Conservation (phyloP, 305 asterid species). For the Plantago lanceolata region DNA sequence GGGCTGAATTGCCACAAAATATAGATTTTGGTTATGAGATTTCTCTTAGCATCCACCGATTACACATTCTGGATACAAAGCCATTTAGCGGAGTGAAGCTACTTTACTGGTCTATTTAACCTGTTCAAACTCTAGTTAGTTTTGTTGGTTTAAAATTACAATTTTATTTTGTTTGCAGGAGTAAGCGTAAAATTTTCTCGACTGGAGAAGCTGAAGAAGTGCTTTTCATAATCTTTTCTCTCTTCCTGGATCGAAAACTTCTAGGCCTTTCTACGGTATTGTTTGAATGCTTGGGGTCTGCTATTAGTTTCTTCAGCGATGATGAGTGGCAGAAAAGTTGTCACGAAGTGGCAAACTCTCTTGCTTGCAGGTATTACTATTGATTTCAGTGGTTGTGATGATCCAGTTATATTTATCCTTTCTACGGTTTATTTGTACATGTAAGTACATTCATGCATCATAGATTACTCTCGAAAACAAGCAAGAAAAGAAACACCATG, state of each 20-base stretch:
- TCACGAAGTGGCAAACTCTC: slow-evolving; percentile 51
- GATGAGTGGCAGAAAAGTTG: slow-evolving; percentile 68
- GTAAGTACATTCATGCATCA: too few species aligned
- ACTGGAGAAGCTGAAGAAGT: slow-evolving; percentile 69
- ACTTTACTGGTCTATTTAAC: slow-evolving; percentile 2
- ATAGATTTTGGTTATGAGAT: neutral
- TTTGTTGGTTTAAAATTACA: slow-evolving; percentile 4
- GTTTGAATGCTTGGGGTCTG: slow-evolving; percentile 52
- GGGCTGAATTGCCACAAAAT: too few species aligned
- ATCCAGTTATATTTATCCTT: too few species aligned
- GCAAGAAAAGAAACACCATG: too few species aligned
- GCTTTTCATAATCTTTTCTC: slow-evolving; percentile 44
- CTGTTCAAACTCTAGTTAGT: slow-evolving; percentile 13
- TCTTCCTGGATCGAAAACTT: slow-evolving; percentile 77
- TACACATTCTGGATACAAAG: neutral
- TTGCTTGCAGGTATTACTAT: slow-evolving; percentile 57
- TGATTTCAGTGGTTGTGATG: slow-evolving; percentile 15
- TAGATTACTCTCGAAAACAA: too few species aligned
- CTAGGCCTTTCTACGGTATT: slow-evolving; percentile 54
- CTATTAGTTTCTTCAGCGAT: slow-evolving; percentile 49
- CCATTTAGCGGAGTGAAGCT: neutral
- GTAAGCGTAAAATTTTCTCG: slow-evolving; percentile 36
- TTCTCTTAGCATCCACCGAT: neutral
- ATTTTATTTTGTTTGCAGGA: slow-evolving; percentile 39
- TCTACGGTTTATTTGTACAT: too few species aligned